Evolutionary conservation across 768 basidiomycete species (phyloP).

Genomic region (Trametes coccinea): DNA sequence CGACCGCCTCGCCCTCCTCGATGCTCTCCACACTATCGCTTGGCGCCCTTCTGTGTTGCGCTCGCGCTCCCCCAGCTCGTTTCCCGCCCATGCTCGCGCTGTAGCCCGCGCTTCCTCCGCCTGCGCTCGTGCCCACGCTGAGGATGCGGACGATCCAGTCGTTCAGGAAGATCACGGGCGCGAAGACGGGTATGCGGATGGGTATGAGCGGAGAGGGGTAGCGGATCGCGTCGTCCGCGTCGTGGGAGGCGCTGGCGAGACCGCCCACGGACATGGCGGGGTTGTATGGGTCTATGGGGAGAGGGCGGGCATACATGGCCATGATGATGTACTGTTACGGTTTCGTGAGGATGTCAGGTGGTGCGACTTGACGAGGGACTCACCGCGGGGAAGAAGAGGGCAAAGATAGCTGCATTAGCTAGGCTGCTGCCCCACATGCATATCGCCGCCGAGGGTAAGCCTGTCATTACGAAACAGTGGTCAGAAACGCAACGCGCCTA

Average conservation of each 20-base stretch:
- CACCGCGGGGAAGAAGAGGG: slow-evolving; percentile 78
- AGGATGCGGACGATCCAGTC: slow-evolving; percentile 65
- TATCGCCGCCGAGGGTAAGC: slow-evolving; percentile 67
- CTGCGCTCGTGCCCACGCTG: slow-evolving; percentile 47
- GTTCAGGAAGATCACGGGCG: slow-evolving; percentile 71
- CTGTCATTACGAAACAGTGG: slow-evolving; percentile 34
- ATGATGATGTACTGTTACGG: slow-evolving; percentile 77
- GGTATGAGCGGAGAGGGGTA: slow-evolving; percentile 81
- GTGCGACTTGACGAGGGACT: slow-evolving; percentile 28
- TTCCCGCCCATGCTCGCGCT: slow-evolving; percentile 25
- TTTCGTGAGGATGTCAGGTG: slow-evolving; percentile 1
- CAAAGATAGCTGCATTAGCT: slow-evolving; percentile 82
- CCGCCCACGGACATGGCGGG: slow-evolving; percentile 39
- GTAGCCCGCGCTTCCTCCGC: slow-evolving; percentile 10
- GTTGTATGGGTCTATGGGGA: slow-evolving; percentile 76
- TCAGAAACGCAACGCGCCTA: too few species aligned
- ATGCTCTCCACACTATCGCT: slow-evolving; percentile 56
- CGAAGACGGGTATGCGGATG: slow-evolving; percentile 77
- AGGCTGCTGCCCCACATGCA: slow-evolving; percentile 75
- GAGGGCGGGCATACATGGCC: slow-evolving; percentile 75
- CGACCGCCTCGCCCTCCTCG: slow-evolving; percentile 57
- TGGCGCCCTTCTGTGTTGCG: slow-evolving; percentile 16
- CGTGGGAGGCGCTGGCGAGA: slow-evolving; percentile 12
- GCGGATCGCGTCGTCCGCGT: slow-evolving; percentile 41
- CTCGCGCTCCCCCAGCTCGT: background rate